Conservation (phyloP, 2,329 filamentous ascomycete species). For the Sporothrix schenckii region DNA sequence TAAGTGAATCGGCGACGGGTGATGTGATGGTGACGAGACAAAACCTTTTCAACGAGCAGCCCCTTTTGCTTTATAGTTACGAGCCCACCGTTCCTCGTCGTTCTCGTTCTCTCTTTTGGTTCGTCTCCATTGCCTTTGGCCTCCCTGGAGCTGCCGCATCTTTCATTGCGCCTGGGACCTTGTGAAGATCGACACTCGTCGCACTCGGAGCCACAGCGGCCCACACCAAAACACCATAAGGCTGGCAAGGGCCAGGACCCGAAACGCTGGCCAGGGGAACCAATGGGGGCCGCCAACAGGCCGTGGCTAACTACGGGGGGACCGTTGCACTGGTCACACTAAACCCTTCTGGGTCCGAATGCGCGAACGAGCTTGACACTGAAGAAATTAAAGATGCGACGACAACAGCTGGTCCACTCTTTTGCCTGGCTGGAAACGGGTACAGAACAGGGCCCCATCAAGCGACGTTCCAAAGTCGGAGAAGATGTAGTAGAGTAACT, state of each 20-base stretch:
- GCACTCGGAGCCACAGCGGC: background rate
- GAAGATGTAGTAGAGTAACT: background rate
- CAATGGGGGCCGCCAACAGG: background rate
- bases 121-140: background rate
- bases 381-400: background rate
- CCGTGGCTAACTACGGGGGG: background rate
- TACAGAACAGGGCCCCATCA: background rate
- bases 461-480: background rate
- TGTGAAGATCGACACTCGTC: background rate
- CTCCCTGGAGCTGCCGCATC: slow-evolving; percentile 4
- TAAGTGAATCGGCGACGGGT: background rate
- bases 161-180: background rate
- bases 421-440: background rate
- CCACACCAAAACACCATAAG: background rate
- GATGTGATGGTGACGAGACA: slow-evolving; percentile 1
- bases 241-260: background rate
- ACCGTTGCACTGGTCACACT: slow-evolving; percentile 7
- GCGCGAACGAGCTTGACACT: slow-evolving; percentile 7
- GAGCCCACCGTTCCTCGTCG: background rate
- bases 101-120: background rate
- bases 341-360: slow-evolving; percentile 30
- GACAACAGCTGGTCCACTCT: background rate
- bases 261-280: background rate
- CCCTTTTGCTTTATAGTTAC: slow-evolving; percentile 24
- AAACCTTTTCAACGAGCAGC: background rate